Evolutionary conservation across 306 rosid species (phyloP).

Genomic region (Biancaea sappan): DNA sequence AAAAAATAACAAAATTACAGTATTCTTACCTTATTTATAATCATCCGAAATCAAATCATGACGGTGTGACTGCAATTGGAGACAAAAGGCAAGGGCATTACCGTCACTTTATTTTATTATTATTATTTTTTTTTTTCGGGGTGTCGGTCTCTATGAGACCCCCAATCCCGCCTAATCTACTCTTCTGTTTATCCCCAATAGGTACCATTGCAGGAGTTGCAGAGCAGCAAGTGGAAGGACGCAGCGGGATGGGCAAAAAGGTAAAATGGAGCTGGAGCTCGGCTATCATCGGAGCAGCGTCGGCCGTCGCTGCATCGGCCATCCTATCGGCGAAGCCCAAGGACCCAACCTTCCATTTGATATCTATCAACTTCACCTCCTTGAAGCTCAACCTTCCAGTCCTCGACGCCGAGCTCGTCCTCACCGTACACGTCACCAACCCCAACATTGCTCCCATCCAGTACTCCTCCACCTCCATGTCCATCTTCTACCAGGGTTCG

Average conservation of each 20-base stretch:
- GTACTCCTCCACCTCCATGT: constrained; percentile 82
- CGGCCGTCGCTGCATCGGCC: constrained; percentile 65
- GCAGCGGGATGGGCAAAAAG: constrained; percentile 40
- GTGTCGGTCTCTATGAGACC: no score
- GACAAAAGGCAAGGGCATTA: background rate
- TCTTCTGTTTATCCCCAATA: background rate
- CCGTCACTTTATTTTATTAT: no score
- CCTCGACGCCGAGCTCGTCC: constrained; percentile 68
- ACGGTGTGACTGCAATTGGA: background rate
- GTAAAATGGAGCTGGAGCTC: constrained; percentile 72
- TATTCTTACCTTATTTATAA: no score
- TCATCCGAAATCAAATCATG: no score
- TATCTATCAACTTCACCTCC: constrained; percentile 74
- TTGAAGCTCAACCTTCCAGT: constrained; percentile 64
- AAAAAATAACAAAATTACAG: no score
- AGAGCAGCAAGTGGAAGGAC: background rate
- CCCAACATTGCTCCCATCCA: constrained; percentile 76
- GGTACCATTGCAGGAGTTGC: background rate
- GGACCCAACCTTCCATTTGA: constrained; percentile 77
- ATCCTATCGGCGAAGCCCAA: constrained; percentile 68
- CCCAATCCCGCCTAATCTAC: no score
- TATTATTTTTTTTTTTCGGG: no score
- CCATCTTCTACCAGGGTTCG: constrained; percentile 77
- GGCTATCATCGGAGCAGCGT: constrained; percentile 72
- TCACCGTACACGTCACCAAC: constrained; percentile 85